Percentiles rank a stretch among this genome's conserved stretches.
Evolutionary conservation across 2,329 filamentous ascomycete species (phyloP).

Genomic region (Ilyonectria destructans): DNA sequence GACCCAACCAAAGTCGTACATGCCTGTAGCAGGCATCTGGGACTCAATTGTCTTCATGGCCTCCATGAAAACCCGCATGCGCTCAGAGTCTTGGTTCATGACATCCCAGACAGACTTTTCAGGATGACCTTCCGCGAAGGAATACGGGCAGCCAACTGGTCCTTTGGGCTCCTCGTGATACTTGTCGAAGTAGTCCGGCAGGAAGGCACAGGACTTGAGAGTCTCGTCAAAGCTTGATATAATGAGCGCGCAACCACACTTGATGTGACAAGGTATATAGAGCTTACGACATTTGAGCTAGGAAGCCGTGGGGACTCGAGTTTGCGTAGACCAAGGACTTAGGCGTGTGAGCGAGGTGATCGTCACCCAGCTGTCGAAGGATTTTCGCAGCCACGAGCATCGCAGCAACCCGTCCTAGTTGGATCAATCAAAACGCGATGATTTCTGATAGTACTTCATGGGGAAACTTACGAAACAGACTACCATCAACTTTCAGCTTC

Average conservation of each 20-base stretch:
- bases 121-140: constrained; percentile 50
- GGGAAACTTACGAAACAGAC: constrained; percentile 43
- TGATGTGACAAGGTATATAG: neutral
- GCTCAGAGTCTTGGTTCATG: constrained; percentile 42
- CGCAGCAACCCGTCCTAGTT: constrained; percentile 19
- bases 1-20: constrained; percentile 54
- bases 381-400: constrained; percentile 24
- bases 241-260: neutral
- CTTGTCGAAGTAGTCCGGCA: constrained; percentile 53
- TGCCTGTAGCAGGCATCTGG: constrained; percentile 44
- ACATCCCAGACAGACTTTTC: constrained; percentile 54
- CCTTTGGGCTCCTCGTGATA: constrained; percentile 51
- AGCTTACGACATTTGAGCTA: constrained; percentile 27
- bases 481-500: constrained; percentile 47
- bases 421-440: neutral
- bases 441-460: neutral
- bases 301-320: neutral
- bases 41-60: constrained; percentile 49
- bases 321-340: constrained; percentile 26
- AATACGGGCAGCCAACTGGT: constrained; percentile 46
- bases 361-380: constrained; percentile 15
- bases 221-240: constrained; percentile 47
- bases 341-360: constrained; percentile 25
- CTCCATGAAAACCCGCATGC: constrained; percentile 48
- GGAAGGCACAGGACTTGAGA: constrained; percentile 39